phyloP scores from a whole-genome alignment of 2,329 filamentous ascomycete genomes.

The Cladorrhinum sp. region DNA sequence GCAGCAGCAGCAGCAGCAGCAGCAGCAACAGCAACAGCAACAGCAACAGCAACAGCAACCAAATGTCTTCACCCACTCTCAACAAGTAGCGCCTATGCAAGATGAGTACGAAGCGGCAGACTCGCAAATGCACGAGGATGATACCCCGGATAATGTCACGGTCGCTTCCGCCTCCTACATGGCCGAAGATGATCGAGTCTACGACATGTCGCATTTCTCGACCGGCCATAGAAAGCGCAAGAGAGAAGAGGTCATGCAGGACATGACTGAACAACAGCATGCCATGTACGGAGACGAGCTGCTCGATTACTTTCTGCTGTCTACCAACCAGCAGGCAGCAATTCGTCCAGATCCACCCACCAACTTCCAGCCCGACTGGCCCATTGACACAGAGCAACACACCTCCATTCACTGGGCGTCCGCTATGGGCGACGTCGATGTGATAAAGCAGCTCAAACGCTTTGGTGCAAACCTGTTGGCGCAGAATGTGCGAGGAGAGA shows the following conservation, averaged over 20 bases:
- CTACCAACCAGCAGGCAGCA: slow-evolving; percentile 72
- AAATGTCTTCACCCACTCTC: slow-evolving; percentile 23
- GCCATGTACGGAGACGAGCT: slow-evolving; percentile 89
- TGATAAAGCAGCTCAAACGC: slow-evolving; percentile 81
- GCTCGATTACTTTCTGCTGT: slow-evolving; percentile 91
- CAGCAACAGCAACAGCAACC: slow-evolving; percentile 3
- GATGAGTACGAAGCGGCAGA: slow-evolving; percentile 66
- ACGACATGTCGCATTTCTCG: slow-evolving; percentile 63
- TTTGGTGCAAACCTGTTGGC: slow-evolving; percentile 73
- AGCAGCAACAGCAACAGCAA: too few species aligned
- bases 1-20: too few species aligned
- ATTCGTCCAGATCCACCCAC: slow-evolving; percentile 73
- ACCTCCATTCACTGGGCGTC: slow-evolving; percentile 96
- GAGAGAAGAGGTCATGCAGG: slow-evolving; percentile 61
- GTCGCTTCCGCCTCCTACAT: slow-evolving; percentile 81
- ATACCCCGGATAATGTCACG: slow-evolving; percentile 79
- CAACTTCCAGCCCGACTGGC: slow-evolving; percentile 83
- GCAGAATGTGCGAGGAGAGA: slow-evolving; percentile 73
- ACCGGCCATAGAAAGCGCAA: slow-evolving; percentile 73
- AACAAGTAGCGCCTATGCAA: slow-evolving; percentile 33
- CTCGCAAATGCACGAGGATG: slow-evolving; percentile 66
- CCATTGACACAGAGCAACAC: slow-evolving; percentile 91
- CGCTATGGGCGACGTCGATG: slow-evolving; percentile 92
- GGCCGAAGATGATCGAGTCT: slow-evolving; percentile 71
- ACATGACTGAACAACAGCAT: slow-evolving; percentile 75